phyloP scores from a whole-genome alignment of 2,329 filamentous ascomycete species.

The Phaeosphaeriaceae sp. region DNA sequence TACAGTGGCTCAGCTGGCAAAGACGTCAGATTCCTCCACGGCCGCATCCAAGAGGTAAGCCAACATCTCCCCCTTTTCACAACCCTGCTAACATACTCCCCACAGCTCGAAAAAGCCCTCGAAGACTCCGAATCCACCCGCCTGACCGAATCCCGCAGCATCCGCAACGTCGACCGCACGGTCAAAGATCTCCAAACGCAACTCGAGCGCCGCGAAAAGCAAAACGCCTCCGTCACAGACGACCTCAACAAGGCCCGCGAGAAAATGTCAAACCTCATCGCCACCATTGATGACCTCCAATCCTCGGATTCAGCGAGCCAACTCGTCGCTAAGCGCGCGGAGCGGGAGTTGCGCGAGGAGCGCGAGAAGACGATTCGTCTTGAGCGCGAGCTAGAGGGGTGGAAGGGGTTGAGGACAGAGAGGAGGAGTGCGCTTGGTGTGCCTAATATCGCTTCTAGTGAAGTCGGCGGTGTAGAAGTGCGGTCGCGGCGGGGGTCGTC shows the following conservation, averaged over 20 bases:
- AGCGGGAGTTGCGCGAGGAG: slow-evolving; percentile 89
- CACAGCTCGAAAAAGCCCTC: slow-evolving; percentile 83
- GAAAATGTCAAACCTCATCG: slow-evolving; percentile 86
- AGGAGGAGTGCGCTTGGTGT: slow-evolving; percentile 49
- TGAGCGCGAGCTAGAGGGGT: slow-evolving; percentile 86
- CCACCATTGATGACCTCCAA: slow-evolving; percentile 93
- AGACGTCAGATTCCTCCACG: slow-evolving; percentile 93
- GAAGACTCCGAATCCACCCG: slow-evolving; percentile 82
- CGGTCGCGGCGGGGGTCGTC: slow-evolving; percentile 53
- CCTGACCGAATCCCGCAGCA: slow-evolving; percentile 81
- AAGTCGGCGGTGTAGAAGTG: slow-evolving; percentile 52
- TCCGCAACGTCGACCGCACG: slow-evolving; percentile 89
- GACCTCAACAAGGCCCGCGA: slow-evolving; percentile 86
- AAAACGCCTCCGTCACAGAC: slow-evolving; percentile 78
- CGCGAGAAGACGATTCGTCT: slow-evolving; percentile 78
- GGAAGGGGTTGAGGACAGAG: slow-evolving; percentile 75
- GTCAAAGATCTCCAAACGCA: slow-evolving; percentile 93
- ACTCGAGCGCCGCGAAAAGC: slow-evolving; percentile 91
- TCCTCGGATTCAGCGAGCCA: slow-evolving; percentile 82
- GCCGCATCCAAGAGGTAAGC: slow-evolving; percentile 90
- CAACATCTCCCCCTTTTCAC: neutral
- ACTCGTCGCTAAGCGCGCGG: slow-evolving; percentile 80
- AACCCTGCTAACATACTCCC: slow-evolving; percentile 16
- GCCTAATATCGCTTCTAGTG: slow-evolving; percentile 35
- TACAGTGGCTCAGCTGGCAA: slow-evolving; percentile 88